These are phyloP conservation scores for Microbotryum saponariae DNA, from an alignment of 1,284 basidiomycete species.

Conservation along the genomic window DNA sequence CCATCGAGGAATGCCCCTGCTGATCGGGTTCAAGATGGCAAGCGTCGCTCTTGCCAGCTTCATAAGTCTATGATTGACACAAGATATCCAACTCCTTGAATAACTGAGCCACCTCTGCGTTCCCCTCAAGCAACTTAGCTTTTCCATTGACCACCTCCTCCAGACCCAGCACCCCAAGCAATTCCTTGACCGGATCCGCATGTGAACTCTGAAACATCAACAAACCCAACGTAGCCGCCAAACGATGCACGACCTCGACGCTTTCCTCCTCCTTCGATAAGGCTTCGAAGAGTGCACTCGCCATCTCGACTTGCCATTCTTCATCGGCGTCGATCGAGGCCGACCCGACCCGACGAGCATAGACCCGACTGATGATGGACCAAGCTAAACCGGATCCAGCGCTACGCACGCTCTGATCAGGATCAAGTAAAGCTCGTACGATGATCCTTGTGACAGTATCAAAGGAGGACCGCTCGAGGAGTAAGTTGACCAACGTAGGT, in stretches of 20 bases:
- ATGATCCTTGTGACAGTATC: slow-evolving; percentile 18
- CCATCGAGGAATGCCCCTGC: too few relatives aligned
- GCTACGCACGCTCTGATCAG: slow-evolving; percentile 28
- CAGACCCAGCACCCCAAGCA: slow-evolving; percentile 26
- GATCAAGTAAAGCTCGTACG: slow-evolving; percentile 31
- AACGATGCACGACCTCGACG: slow-evolving; percentile 35
- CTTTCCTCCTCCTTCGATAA: slow-evolving; percentile 24
- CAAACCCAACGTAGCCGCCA: slow-evolving; percentile 34
- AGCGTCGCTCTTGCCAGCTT: too few relatives aligned
- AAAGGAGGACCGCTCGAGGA: slow-evolving; percentile 10
- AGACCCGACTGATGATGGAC: slow-evolving; percentile 30
- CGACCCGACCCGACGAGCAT: slow-evolving; percentile 6
- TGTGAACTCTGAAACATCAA: slow-evolving; percentile 30
- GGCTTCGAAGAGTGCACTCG: slow-evolving; percentile 31
- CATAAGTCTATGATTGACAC: too few relatives aligned
- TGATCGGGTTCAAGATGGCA: too few relatives aligned
- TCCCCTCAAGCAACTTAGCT: too few relatives aligned
- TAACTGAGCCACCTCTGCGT: too few relatives aligned
- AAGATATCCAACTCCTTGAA: too few relatives aligned
- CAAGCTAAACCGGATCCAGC: slow-evolving; percentile 33
- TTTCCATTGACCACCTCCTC: slow-evolving; percentile 1
- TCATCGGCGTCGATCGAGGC: slow-evolving; percentile 19
- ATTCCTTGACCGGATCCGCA: slow-evolving; percentile 4
- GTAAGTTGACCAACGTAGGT: neutral
- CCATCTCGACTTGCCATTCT: slow-evolving; percentile 33